Evolutionary conservation across 2,329 filamentous ascomycete species (phyloP).

Genomic region (Dothidotthia symphoricarpi): DNA sequence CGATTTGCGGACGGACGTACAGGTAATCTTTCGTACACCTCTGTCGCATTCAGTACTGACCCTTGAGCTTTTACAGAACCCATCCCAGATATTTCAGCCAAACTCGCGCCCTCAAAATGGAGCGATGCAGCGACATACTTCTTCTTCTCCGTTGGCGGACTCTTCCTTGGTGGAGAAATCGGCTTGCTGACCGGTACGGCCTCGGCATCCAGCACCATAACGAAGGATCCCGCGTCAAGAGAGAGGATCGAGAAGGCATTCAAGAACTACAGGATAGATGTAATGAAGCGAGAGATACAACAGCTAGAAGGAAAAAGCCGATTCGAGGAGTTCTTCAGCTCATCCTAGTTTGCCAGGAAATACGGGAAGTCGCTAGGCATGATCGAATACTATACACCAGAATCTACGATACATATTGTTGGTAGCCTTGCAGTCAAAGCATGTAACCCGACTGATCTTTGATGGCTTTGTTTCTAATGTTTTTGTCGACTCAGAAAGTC

Average conservation of each 20-base stretch:
- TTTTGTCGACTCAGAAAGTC: too few relatives aligned
- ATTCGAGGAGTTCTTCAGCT: slow-evolving; percentile 31
- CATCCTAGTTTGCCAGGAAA: not conserved
- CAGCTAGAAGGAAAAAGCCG: slow-evolving; percentile 50
- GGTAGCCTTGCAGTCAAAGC: too few relatives aligned
- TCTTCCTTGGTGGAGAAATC: slow-evolving; percentile 64
- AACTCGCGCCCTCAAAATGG: slow-evolving; percentile 56
- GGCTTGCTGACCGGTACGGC: slow-evolving; percentile 59
- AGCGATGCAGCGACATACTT: slow-evolving; percentile 64
- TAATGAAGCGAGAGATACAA: slow-evolving; percentile 60
- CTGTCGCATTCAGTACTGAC: not conserved
- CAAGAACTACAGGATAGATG: slow-evolving; percentile 61
- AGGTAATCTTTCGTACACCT: slow-evolving; percentile 40
- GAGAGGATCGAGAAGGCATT: slow-evolving; percentile 63
- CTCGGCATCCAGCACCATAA: slow-evolving; percentile 55
- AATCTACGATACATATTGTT: too few relatives aligned
- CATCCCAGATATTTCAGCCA: slow-evolving; percentile 60
- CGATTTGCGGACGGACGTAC: slow-evolving; percentile 61
- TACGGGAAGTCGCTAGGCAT: too few relatives aligned
- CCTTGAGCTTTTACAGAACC: slow-evolving; percentile 46
- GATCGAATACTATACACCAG: too few relatives aligned
- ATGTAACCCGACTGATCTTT: too few relatives aligned
- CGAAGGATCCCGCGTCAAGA: slow-evolving; percentile 53
- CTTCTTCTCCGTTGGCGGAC: slow-evolving; percentile 60
- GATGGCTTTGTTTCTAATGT: too few relatives aligned